These are phyloP conservation scores for Colletotrichum neosansevieriae DNA, from an alignment of 2,329 filamentous ascomycete genomes.

Conservation along the genomic window DNA sequence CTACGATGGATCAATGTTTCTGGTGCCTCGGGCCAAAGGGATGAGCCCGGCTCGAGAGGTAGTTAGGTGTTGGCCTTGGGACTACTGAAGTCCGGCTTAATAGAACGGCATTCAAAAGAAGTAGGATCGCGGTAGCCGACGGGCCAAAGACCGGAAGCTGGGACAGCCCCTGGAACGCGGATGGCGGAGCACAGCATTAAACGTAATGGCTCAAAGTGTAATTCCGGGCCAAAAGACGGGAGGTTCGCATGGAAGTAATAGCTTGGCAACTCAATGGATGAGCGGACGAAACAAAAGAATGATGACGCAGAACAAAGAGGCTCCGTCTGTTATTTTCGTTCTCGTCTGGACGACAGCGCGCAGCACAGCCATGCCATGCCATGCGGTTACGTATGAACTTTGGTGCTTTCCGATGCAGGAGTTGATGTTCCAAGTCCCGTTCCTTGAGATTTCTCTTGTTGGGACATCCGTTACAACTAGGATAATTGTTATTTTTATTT, in stretches of 20 bases:
- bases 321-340: neutral
- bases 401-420: neutral
- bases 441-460: neutral
- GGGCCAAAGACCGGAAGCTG: neutral
- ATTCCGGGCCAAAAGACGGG: neutral
- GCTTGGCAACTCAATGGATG: neutral
- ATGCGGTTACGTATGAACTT: neutral
- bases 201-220: slow-evolving; percentile 24
- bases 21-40: slow-evolving; percentile 14
- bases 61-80: neutral
- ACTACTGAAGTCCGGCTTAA: neutral
- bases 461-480: slow-evolving; percentile 5
- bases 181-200: slow-evolving; percentile 7
- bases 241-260: slow-evolving; percentile 13
- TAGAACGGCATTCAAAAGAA: neutral
- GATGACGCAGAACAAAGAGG: too few relatives aligned
- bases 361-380: neutral
- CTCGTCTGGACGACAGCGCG: slow-evolving; percentile 3
- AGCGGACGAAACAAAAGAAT: neutral
- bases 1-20: neutral
- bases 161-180: slow-evolving; percentile 1
- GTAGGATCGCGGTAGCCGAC: slow-evolving; percentile 22
- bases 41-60: neutral
- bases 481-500: too few relatives aligned
- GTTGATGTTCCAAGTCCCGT: neutral